These are phyloP conservation scores for Suillus tomentosus DNA, from an alignment of 768 basidiomycete genomes.

Conservation along the genomic window DNA sequence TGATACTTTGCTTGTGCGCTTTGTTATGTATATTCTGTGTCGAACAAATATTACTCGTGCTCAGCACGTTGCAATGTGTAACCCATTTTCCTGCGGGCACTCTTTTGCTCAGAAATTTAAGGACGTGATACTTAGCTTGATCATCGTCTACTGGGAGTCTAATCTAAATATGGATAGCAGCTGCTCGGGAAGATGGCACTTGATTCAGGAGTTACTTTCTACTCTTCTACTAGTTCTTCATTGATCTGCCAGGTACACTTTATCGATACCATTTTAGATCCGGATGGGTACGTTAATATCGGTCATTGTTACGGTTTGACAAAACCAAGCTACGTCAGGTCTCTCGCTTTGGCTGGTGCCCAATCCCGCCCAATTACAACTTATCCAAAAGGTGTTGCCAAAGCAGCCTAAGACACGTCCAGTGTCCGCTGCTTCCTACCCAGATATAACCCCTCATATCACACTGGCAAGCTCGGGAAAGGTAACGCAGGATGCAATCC, in stretches of 20 bases:
- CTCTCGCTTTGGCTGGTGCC: conserved; percentile 75
- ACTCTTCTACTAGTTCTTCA: not conserved
- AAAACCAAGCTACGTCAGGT: conserved; percentile 42
- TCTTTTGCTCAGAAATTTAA: conserved; percentile 2
- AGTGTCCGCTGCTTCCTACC: conserved; percentile 48
- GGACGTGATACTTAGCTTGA: not conserved
- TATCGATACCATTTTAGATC: not conserved
- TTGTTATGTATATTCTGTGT: conserved; percentile 5
- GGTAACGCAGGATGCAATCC: conserved; percentile 28
- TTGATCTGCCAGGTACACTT: not conserved
- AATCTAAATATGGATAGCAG: not conserved
- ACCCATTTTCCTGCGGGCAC: conserved; percentile 4
- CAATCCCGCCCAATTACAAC: conserved; percentile 39
- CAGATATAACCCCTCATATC: conserved; percentile 67
- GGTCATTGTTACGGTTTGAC: conserved; percentile 7
- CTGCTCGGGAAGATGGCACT: not conserved
- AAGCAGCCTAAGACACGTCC: conserved; percentile 20
- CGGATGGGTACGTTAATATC: not conserved
- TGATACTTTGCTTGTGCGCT: conserved; percentile 2
- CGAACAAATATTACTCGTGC: not conserved
- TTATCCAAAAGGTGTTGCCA: conserved; percentile 52
- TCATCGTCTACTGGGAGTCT: not conserved
- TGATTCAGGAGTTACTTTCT: not conserved
- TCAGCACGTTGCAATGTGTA: not conserved
- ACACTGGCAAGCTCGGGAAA: conserved; percentile 48